Evolutionary conservation across 345 rosid genomes (phyloP).

Genomic region (Rhizophora apiculata): DNA sequence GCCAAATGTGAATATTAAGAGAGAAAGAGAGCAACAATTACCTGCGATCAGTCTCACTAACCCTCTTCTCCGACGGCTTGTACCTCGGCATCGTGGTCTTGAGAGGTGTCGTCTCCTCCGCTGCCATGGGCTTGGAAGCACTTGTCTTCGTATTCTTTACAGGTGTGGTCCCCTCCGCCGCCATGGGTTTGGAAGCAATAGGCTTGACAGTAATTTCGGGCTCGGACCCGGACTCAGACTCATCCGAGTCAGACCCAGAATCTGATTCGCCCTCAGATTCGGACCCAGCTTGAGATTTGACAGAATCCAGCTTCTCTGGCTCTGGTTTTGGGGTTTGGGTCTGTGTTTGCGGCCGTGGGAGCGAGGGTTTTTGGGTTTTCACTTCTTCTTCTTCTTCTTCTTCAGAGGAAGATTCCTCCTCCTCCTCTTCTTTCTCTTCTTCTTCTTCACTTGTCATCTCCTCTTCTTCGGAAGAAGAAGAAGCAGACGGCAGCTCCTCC

Average conservation of each 20-base stretch:
- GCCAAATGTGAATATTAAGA: no score
- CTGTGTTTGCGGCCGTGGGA: neutral
- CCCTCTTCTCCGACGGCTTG: neutral
- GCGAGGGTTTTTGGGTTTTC: constrained; percentile 1
- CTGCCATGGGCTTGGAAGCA: neutral
- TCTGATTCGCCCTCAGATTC: constrained; percentile 18
- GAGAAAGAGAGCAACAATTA: no score
- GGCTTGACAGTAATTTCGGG: constrained; percentile 21
- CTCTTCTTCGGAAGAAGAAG: neutral
- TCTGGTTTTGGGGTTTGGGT: neutral
- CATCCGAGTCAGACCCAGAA: constrained; percentile 11
- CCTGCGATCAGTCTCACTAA: constrained; percentile 5
- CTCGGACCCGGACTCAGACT: constrained; percentile 25
- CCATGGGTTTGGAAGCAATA: constrained; percentile 28
- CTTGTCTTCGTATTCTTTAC: constrained; percentile 13
- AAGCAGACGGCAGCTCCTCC: neutral
- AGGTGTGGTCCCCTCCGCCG: constrained; percentile 21
- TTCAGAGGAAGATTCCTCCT: constrained; percentile 2
- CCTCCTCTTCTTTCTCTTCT: neutral
- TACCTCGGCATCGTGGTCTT: no score
- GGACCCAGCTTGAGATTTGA: no score
- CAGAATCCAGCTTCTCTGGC: neutral
- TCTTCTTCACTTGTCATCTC: constrained; percentile 3
- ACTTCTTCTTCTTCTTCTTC: constrained; percentile 17
- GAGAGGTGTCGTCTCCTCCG: neutral